Base-by-base conservation (phyloP, 768 basidiomycete genomes). In the Hypholoma fasciculare region DNA sequence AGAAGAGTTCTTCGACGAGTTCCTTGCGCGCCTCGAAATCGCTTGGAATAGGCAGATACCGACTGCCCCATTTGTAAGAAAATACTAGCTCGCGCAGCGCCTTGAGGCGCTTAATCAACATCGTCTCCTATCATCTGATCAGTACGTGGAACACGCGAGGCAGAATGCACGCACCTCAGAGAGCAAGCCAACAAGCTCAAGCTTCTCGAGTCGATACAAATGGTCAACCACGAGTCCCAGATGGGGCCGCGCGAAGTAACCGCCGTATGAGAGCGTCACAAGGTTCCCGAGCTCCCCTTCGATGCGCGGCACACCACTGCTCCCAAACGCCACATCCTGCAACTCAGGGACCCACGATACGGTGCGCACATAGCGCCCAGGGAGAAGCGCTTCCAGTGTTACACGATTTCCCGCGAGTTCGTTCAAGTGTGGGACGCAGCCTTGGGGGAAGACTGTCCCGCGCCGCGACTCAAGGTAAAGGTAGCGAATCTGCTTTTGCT, bases 321-420 rank as follows among this genome's bases (percentile, higher is more conserved):
- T 50, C 49, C 30, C 58, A 12, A 19, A 36, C 16, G 47, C 38
- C 7, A 50, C 26, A 20, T 62, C 61, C 38, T 58, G 59, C 14
- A 62, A 17, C 11, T 58, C 59, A 3, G 64, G 64, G 13, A 65
- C 55, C 64, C 64, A 65, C 20, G 59, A 42, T 3, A 65, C 51
- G 17, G 23, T 44, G 2, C 37, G 37, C 3, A 65, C 38, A 2
- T 44, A 13, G 16, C 64, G 46, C 1, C 57, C 57, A 2, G 64
- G 64, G 2, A 65, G 57, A 14, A 65, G 46, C 1, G 53, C 44
- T 27, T 61, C 56, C 3, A 65, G 44, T 19, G 61, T 52, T 8
- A 53, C 36, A 4, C 58, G 56, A 49, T 59, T 62, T 12, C 61
- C 61, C 1, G 23, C 54, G 0, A 65, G 55, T 17, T 26, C 37